These are phyloP conservation scores for Hibiscus trionum DNA, from an alignment of 345 rosid species.

Conservation along the genomic window DNA sequence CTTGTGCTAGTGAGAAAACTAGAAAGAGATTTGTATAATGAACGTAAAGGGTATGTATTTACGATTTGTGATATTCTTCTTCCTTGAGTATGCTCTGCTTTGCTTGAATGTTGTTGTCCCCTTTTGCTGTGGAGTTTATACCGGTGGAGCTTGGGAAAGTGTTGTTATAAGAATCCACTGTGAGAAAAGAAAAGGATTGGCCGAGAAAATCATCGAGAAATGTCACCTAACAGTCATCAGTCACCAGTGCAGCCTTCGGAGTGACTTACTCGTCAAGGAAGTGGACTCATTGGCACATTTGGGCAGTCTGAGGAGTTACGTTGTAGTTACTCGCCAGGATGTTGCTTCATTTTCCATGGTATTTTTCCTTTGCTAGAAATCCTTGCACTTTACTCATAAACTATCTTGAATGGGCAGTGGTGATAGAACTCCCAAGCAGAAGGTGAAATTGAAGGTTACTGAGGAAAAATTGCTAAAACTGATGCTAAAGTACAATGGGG, in stretches of 20 bases:
- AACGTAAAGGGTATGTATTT: slow-evolving; percentile 78
- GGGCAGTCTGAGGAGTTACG: slow-evolving; percentile 98
- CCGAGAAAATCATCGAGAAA: slow-evolving; percentile 6
- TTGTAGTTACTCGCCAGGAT: slow-evolving; percentile 88
- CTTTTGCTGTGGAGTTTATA: too few relatives aligned
- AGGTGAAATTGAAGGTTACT: slow-evolving; percentile 30
- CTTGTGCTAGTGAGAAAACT: slow-evolving; percentile 98
- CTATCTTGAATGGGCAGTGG: slow-evolving; percentile 47
- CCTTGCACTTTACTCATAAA: too few relatives aligned
- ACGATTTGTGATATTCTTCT: slow-evolving; percentile 4
- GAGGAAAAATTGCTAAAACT: slow-evolving; percentile 81
- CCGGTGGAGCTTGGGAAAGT: too few relatives aligned
- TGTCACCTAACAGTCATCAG: slow-evolving; percentile 47
- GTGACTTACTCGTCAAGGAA: slow-evolving; percentile 94
- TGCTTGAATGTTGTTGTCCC: too few relatives aligned
- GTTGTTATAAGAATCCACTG: too few relatives aligned
- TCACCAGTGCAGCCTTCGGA: slow-evolving; percentile 68
- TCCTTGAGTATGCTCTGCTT: too few relatives aligned
- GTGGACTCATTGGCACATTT: slow-evolving; percentile 86
- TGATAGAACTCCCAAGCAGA: slow-evolving; percentile 98
- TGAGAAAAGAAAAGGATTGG: too few relatives aligned
- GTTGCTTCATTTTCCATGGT: slow-evolving; percentile 21
- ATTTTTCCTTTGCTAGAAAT: too few relatives aligned
- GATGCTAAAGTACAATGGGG: slow-evolving; percentile 96
- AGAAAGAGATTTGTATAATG: slow-evolving; percentile 92